phyloP scores from a whole-genome alignment of 768 basidiomycete species.

The Daedaleopsis sinensis region DNA sequence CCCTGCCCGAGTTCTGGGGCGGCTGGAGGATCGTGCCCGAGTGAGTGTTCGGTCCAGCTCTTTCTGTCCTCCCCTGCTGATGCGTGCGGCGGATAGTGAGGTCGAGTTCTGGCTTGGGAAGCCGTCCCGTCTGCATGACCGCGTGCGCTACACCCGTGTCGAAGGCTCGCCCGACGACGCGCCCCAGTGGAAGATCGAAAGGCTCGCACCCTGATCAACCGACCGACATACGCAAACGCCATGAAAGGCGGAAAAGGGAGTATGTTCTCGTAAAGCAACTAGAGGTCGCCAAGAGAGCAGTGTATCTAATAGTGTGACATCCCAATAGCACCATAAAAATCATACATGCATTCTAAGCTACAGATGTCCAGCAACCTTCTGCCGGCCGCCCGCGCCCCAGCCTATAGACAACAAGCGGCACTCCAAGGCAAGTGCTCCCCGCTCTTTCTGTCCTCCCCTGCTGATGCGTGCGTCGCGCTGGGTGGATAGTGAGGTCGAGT shows the following conservation, averaged over 20 bases:
- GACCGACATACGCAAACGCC: no score
- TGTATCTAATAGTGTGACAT: background rate
- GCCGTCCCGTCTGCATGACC: slow-evolving; percentile 92
- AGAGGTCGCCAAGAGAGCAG: background rate
- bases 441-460: background rate
- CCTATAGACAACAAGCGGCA: background rate
- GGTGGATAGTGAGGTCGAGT: slow-evolving; percentile 82
- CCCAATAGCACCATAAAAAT: background rate
- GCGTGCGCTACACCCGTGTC: slow-evolving; percentile 73
- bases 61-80: background rate
- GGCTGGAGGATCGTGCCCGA: slow-evolving; percentile 93
- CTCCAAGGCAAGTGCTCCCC: no score
- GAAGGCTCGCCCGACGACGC: slow-evolving; percentile 49
- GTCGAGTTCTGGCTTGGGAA: slow-evolving; percentile 98
- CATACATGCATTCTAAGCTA: slow-evolving; percentile 11
- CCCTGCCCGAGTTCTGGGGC: slow-evolving; percentile 92
- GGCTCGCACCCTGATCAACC: slow-evolving; percentile 77
- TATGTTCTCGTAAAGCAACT: background rate
- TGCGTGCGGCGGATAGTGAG: slow-evolving; percentile 55
- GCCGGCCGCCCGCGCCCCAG: background rate
- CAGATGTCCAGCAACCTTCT: slow-evolving; percentile 7
- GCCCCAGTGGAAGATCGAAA: slow-evolving; percentile 75
- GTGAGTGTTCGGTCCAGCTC: slow-evolving; percentile 46
- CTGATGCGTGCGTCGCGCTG: background rate
- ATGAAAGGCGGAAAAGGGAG: background rate